Evolutionary conservation across 257 asterid genomes (phyloP), one percentile per base, ranked within the genome.

Genomic region (Craterostigma plantagineum): DNA sequence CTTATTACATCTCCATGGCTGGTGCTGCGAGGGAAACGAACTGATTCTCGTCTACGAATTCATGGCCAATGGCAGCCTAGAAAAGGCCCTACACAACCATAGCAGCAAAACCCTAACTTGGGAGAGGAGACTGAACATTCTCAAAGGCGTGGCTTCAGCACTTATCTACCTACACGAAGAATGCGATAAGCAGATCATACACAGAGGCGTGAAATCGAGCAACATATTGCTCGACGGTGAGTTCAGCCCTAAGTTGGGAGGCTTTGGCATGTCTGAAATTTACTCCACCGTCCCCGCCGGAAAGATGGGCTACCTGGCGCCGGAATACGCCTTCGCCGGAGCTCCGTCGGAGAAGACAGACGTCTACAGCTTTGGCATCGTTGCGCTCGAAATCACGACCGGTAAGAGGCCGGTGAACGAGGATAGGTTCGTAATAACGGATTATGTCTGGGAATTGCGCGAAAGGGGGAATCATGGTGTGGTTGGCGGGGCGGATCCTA

Each of bases 21-120:
- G 93, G 93, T 84, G 93, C 39, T 76, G 90, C 35, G 93, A 80
- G 74, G 69, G 65, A 64, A 66, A 70, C 16, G 96, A 84, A 27
- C 41, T 80, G 23, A 72, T 79, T 33, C 57, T 79, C 10, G 92
- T 76, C 5, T 84, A 79, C 11, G 92, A 84, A 42, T 63, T 56
- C 63, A 64, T 79, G 95, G 51, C 69, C 0, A 79, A 76, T 43
- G 92, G 95, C 14, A 79, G 84, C 58, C 60, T 80, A 0, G 79
- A 79, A 39, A 69, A 66, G 11, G 47, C 62, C 17, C 73, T 84
- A 34, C 87, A 76, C 11, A 11, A 50, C 0, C 54, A n/a, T n/a
- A n/a, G 46, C 36, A 34, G 63, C 1, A 62, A 58, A 60, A 48
- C 60, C 14, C 64, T 79, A 9, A 76, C 84, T 0, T 84, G 93